A percentile compares a stretch with the other conserved stretches of the same genome.
Conservation (phyloP, 306 rosid species). For the Sicyos baderoa region DNA sequence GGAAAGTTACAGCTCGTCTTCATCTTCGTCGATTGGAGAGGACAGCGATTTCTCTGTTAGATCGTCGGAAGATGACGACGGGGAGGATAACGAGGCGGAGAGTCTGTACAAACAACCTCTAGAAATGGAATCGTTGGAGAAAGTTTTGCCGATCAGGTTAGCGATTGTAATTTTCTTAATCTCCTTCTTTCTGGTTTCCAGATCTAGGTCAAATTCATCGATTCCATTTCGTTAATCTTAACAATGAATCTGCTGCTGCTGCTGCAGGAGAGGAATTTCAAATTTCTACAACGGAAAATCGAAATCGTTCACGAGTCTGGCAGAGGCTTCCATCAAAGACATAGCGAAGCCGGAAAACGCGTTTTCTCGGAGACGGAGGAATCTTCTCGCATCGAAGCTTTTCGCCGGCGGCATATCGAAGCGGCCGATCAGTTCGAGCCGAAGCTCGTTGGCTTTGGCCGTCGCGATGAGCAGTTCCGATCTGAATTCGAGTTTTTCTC, state of each 20-base stretch:
- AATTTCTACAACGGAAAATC: conserved; percentile 80
- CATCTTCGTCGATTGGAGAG: conserved; percentile 70
- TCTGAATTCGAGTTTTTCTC: conserved; percentile 28
- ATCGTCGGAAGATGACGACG: conserved; percentile 36
- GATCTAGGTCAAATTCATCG: background rate
- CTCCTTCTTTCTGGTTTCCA: too few species aligned
- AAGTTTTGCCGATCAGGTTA: conserved; percentile 74
- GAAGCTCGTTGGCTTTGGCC: conserved; percentile 28
- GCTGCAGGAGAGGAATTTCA: conserved; percentile 82
- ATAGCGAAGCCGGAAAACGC: conserved; percentile 72
- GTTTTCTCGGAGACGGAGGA: conserved; percentile 68
- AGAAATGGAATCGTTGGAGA: conserved; percentile 66
- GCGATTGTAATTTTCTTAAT: background rate
- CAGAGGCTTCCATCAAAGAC: conserved; percentile 52
- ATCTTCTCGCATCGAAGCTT: conserved; percentile 35
- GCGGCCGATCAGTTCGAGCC: conserved; percentile 37
- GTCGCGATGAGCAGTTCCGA: conserved; percentile 30
- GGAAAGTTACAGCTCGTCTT: conserved; percentile 35
- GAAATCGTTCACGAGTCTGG: conserved; percentile 76
- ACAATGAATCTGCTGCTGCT: background rate
- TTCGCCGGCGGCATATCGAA: conserved; percentile 41
- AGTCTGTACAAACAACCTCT: conserved; percentile 51
- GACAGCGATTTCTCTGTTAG: conserved; percentile 49
- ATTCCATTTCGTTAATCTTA: too few species aligned
- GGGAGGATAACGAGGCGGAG: conserved; percentile 51